Evolutionary conservation across 139 green algal genomes (phyloP).

Genomic region (Chlamydomonas eustigma): DNA sequence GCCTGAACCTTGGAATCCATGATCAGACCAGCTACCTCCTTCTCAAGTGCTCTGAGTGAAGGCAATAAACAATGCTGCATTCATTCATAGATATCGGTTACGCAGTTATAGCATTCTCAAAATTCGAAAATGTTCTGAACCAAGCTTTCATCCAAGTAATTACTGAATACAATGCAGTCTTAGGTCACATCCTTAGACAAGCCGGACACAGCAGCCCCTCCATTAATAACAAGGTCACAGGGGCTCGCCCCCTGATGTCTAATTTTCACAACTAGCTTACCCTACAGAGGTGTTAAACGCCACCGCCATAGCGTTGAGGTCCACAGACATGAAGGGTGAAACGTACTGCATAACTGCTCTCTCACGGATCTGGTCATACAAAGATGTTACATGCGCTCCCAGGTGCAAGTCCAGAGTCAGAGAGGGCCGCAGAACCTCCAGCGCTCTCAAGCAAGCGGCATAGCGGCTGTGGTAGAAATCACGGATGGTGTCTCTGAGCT

Average conservation of each 20-base stretch:
- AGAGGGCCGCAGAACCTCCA: conserved; percentile 28
- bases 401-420: conserved; percentile 74
- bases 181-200: no score
- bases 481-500: conserved; percentile 79
- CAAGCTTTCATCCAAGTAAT: no score
- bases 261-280: not conserved
- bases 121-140: no score
- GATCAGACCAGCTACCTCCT: conserved; percentile 81
- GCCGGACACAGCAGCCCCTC: no score
- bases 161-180: no score
- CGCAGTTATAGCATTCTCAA: no score
- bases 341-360: conserved; percentile 85
- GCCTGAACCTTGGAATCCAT: conserved; percentile 70
- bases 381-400: conserved; percentile 55
- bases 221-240: no score
- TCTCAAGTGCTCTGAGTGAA: conserved; percentile 65
- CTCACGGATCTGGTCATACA: conserved; percentile 66
- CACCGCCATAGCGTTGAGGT: conserved; percentile 74
- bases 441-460: conserved; percentile 57
- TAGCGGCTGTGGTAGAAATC: conserved; percentile 82
- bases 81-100: no score
- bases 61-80: no score
- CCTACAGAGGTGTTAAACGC: conserved; percentile 51
- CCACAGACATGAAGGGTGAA: conserved; percentile 77
- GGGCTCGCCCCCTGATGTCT: no score